Conservation (phyloP, 352 stramenopile species). For the Phytophthora cryptogea region DNA sequence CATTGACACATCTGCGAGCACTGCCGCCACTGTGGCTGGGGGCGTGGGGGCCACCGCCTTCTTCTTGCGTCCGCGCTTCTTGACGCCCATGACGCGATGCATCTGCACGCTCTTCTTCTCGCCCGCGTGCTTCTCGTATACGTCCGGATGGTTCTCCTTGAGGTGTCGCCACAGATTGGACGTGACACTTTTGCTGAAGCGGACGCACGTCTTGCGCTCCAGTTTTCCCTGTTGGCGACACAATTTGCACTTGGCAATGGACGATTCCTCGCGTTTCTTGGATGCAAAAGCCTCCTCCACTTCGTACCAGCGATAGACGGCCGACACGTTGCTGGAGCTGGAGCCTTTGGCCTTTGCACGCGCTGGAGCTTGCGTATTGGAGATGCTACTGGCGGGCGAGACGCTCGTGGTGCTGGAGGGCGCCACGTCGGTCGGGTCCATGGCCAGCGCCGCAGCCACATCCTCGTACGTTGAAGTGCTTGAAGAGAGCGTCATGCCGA, state of each 20-base stretch:
- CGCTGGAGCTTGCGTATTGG: neutral
- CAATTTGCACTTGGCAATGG: slow-evolving; percentile 68
- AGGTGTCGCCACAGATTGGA: slow-evolving; percentile 84
- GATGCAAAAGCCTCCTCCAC: slow-evolving; percentile 60
- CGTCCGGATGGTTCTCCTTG: slow-evolving; percentile 78
- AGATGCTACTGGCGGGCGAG: neutral
- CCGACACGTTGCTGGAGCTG: slow-evolving; percentile 44
- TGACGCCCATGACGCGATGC: slow-evolving; percentile 54
- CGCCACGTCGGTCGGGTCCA: neutral
- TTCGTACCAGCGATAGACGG: slow-evolving; percentile 83
- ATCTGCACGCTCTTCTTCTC: slow-evolving; percentile 85
- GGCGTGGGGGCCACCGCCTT: slow-evolving; percentile 20
- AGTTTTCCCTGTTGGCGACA: slow-evolving; percentile 61
- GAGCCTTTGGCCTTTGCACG: neutral
- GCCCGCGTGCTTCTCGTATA: slow-evolving; percentile 70
- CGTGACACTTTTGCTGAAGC: slow-evolving; percentile 86
- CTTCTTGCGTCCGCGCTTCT: slow-evolving; percentile 71
- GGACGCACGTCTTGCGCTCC: slow-evolving; percentile 70
- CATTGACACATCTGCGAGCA: neutral
- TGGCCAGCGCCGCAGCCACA: slow-evolving; percentile 1
- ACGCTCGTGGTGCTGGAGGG: neutral
- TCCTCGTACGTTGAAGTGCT: slow-evolving; percentile 8
- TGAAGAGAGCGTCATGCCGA: neutral
- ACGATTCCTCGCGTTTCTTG: slow-evolving; percentile 77
- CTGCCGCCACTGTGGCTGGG: neutral